Percentiles rank a stretch among this genome's conserved stretches.
phyloP scores from a whole-genome alignment of 768 basidiomycete species.

The Rhizopogon roseolus region DNA sequence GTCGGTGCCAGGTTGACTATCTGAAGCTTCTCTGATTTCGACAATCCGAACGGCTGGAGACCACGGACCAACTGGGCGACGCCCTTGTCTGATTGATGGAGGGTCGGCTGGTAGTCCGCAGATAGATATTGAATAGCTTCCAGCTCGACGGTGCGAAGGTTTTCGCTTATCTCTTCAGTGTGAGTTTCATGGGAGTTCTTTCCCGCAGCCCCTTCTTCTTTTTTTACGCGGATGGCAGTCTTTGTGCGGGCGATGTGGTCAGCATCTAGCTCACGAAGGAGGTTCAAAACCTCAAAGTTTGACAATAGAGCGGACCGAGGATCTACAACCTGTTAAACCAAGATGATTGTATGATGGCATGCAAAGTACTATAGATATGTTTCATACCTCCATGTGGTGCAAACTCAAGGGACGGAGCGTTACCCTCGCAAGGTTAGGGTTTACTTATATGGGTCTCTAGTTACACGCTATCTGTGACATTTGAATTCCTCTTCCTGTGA shows the following conservation, averaged over 20 bases:
- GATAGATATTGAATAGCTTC: constrained; percentile 86
- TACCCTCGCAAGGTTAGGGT: not conserved
- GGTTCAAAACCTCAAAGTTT: constrained; percentile 79
- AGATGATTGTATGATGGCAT: not conserved
- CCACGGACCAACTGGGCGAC: constrained; percentile 62
- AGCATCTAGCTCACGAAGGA: constrained; percentile 71
- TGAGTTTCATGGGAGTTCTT: constrained; percentile 26
- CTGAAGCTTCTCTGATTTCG: constrained; percentile 90
- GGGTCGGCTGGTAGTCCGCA: constrained; percentile 66
- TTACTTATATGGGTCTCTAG: not conserved
- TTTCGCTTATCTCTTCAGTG: constrained; percentile 64
- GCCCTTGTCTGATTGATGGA: constrained; percentile 56
- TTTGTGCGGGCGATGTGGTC: constrained; percentile 70
- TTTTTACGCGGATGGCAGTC: constrained; percentile 68
- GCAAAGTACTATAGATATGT: not conserved
- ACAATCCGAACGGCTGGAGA: constrained; percentile 67
- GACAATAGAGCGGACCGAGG: constrained; percentile 77
- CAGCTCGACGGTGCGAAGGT: constrained; percentile 80
- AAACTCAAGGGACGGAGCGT: not conserved
- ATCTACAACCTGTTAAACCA: constrained; percentile 29
- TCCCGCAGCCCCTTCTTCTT: constrained; percentile 60
- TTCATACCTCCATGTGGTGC: not conserved
- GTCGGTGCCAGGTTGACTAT: constrained; percentile 88
- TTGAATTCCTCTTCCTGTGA: no score
- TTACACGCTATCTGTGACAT: no score